Evolutionary conservation across 2,329 filamentous ascomycete species (phyloP).

Genomic region (Sporothrix schenckii): DNA sequence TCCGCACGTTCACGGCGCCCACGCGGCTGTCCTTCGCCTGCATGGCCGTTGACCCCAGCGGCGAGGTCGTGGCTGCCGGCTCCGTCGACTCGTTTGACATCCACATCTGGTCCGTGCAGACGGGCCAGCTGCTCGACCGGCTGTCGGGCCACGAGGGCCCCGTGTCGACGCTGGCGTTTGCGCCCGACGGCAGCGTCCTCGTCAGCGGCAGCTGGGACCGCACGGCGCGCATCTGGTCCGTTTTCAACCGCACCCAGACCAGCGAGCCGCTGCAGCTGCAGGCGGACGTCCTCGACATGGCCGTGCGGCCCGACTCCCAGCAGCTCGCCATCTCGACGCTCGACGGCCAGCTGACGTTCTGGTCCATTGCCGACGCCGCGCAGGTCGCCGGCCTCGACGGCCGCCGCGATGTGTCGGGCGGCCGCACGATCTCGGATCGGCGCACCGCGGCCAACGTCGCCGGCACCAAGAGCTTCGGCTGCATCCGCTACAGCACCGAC

Average conservation of each 20-base stretch:
- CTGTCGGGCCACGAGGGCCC: conserved; percentile 92
- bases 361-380: conserved; percentile 84
- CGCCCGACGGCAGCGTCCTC: conserved; percentile 79
- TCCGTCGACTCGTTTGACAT: conserved; percentile 96
- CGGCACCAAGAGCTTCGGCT: conserved; percentile 86
- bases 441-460: conserved; percentile 87
- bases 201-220: conserved; percentile 96
- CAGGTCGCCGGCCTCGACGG: conserved; percentile 87
- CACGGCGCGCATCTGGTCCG: conserved; percentile 93
- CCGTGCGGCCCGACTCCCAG: conserved; percentile 84
- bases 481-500: conserved; percentile 88
- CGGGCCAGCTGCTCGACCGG: conserved; percentile 88
- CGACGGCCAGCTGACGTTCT: conserved; percentile 93
- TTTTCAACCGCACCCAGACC: conserved; percentile 91
- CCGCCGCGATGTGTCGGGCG: conserved; percentile 88
- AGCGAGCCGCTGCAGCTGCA: conserved; percentile 92
- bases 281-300: conserved; percentile 84
- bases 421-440: conserved; percentile 83
- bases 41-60: conserved; percentile 93
- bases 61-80: conserved; percentile 92
- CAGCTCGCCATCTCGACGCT: conserved; percentile 91
- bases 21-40: conserved; percentile 90
- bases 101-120: conserved; percentile 98
- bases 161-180: conserved; percentile 84
- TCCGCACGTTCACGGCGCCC: conserved; percentile 94